These are phyloP conservation scores for Samsoniella hepiali DNA, from an alignment of 2,329 filamentous ascomycete species.

Conservation along the genomic window DNA sequence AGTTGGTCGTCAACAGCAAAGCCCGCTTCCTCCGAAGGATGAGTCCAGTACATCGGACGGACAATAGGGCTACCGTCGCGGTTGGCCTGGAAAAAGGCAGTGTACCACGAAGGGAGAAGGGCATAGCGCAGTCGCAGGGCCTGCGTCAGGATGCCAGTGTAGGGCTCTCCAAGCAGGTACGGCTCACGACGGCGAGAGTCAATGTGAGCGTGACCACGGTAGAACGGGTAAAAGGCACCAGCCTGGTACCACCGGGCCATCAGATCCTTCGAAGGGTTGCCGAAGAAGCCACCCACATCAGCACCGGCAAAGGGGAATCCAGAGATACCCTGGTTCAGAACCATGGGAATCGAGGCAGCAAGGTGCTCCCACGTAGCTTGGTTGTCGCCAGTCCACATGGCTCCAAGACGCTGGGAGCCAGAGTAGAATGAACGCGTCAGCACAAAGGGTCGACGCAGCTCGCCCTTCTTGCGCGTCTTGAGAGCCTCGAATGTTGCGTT, in stretches of 20 bases:
- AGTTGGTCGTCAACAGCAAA: constrained; percentile 90
- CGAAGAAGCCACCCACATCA: constrained; percentile 97
- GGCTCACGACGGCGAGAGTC: constrained; percentile 92
- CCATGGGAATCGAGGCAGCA: constrained; percentile 86
- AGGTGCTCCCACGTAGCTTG: constrained; percentile 90
- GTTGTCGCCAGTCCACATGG: constrained; percentile 99
- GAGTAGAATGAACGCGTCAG: constrained; percentile 91
- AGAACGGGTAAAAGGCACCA: constrained; percentile 96
- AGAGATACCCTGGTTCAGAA: constrained; percentile 85
- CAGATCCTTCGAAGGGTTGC: constrained; percentile 90
- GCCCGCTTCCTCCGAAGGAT: constrained; percentile 81
- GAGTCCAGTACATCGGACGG: constrained; percentile 87
- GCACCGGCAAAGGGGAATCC: constrained; percentile 93
- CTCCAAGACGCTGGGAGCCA: constrained; percentile 82
- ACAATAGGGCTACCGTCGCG: constrained; percentile 82
- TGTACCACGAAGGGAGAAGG: constrained; percentile 92
- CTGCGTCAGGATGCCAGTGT: constrained; percentile 80
- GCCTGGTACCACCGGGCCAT: constrained; percentile 95
- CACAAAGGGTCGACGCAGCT: constrained; percentile 82
- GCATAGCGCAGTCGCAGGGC: constrained; percentile 86
- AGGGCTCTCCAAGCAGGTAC: constrained; percentile 80
- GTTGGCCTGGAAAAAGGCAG: constrained; percentile 87
- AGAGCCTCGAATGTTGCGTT: constrained; percentile 90
- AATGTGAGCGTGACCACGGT: constrained; percentile 95
- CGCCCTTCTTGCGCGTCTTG: constrained; percentile 79